phyloP scores from a whole-genome alignment of 352 stramenopile genomes.

The Phytophthora agathidicida region DNA sequence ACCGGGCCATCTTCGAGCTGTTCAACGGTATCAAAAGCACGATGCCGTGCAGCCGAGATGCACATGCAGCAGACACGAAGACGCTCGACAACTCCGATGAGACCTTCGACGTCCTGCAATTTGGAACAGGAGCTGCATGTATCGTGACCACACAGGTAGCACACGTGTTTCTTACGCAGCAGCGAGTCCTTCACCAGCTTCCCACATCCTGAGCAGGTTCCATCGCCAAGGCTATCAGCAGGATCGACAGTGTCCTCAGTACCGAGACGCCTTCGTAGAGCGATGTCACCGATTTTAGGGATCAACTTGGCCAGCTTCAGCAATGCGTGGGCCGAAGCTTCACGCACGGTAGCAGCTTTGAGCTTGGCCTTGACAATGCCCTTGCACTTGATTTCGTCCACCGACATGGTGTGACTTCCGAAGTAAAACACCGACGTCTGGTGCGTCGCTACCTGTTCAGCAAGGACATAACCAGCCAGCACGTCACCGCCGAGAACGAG shows the following conservation, averaged over 20 bases:
- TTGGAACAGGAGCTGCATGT: constrained; percentile 45
- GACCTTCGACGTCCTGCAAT: constrained; percentile 44
- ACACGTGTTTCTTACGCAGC: constrained; percentile 43
- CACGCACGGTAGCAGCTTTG: constrained; percentile 23
- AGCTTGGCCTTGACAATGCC: constrained; percentile 28
- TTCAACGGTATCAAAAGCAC: constrained; percentile 34
- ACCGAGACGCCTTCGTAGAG: constrained; percentile 35
- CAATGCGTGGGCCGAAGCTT: constrained; percentile 24
- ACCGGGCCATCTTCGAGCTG: constrained; percentile 20
- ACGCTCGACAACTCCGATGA: constrained; percentile 45
- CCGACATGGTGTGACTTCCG: constrained; percentile 14
- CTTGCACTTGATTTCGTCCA: constrained; percentile 9
- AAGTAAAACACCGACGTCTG: constrained; percentile 46
- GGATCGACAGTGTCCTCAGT: constrained; percentile 26
- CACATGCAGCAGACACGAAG: constrained; percentile 49
- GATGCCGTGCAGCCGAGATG: constrained; percentile 30
- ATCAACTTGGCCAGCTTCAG: constrained; percentile 40
- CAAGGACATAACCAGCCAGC: constrained; percentile 33
- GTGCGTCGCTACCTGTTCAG: constrained; percentile 24
- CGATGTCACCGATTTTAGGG: constrained; percentile 40
- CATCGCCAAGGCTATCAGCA: constrained; percentile 9
- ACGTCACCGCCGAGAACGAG: constrained; percentile 34
- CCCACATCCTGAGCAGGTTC: constrained; percentile 37
- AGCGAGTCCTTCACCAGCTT: constrained; percentile 37
- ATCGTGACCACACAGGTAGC: constrained; percentile 45